Evolutionary conservation across 352 stramenopile species (phyloP).

Genomic region (Phytophthora macrochlamydospora): DNA sequence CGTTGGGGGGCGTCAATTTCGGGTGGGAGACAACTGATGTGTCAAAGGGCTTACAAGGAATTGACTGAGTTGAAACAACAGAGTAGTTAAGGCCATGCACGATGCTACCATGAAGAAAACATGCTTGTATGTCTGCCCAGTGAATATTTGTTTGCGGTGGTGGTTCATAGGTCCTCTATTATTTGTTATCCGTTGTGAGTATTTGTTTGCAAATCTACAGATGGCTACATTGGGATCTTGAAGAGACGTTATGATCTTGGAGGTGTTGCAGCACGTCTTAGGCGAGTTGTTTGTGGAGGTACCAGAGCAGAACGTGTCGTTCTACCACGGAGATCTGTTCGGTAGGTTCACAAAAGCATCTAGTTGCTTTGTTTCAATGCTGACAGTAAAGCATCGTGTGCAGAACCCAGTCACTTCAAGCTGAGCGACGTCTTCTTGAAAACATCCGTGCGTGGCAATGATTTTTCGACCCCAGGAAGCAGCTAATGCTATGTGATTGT

Average conservation of each 20-base stretch:
- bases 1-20: too few relatives aligned
- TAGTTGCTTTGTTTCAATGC: background rate
- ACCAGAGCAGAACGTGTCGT: conserved; percentile 54
- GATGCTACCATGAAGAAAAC: too few relatives aligned
- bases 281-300: conserved; percentile 73
- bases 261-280: conserved; percentile 57
- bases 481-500: background rate
- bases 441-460: conserved; percentile 39
- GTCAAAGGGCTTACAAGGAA: too few relatives aligned
- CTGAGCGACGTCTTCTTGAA: conserved; percentile 69
- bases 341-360: conserved; percentile 26
- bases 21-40: too few relatives aligned
- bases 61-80: too few relatives aligned
- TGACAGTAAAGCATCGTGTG: background rate
- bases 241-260: conserved; percentile 50
- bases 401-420: conserved; percentile 71
- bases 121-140: too few relatives aligned
- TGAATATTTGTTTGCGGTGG: too few relatives aligned
- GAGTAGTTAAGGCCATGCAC: too few relatives aligned
- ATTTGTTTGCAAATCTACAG: background rate
- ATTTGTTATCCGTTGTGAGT: too few relatives aligned
- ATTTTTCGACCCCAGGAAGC: background rate
- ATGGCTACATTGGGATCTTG: background rate
- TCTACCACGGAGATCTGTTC: conserved; percentile 80
- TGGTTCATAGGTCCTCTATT: too few relatives aligned